phyloP scores from a whole-genome alignment of 1,284 basidiomycete genomes.

The Austroboletus olivaceoglutinosus region DNA sequence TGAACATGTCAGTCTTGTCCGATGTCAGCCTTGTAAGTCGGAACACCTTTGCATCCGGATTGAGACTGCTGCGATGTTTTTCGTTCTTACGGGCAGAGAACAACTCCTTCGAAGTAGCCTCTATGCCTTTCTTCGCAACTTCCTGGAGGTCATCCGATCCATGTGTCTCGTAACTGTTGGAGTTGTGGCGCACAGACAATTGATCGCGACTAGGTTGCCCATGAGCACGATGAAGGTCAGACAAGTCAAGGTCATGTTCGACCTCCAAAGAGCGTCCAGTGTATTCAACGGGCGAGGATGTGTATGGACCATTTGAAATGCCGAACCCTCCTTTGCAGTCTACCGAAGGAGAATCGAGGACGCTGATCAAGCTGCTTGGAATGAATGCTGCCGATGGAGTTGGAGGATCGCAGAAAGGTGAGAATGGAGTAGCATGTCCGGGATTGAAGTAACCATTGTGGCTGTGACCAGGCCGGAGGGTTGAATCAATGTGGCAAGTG shows the following conservation, averaged over 20 bases:
- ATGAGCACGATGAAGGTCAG: constrained; percentile 42
- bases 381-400: constrained; percentile 53
- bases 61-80: constrained; percentile 62
- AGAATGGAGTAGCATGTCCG: constrained; percentile 40
- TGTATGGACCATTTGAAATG: constrained; percentile 28
- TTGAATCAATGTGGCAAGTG: constrained; percentile 29
- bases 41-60: constrained; percentile 84
- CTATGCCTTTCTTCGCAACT: constrained; percentile 10
- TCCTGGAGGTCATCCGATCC: constrained; percentile 13
- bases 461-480: constrained; percentile 13
- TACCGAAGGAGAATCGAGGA: constrained; percentile 45
- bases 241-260: constrained; percentile 37
- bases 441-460: constrained; percentile 21
- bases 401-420: constrained; percentile 48
- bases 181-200: constrained; percentile 36
- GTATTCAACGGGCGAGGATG: constrained; percentile 38
- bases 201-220: constrained; percentile 37
- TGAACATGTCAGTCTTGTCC: constrained; percentile 19
- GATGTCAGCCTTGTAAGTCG: constrained; percentile 44
- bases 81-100: constrained; percentile 44
- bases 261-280: constrained; percentile 20
- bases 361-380: constrained; percentile 55
- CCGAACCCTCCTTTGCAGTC: constrained; percentile 26
- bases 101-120: constrained; percentile 45
- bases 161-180: constrained; percentile 37